Percentiles rank a stretch among this genome's conserved stretches.
These are phyloP conservation scores for Aulographum hederae DNA, from an alignment of 2,329 filamentous ascomycete genomes.

Conservation along the genomic window DNA sequence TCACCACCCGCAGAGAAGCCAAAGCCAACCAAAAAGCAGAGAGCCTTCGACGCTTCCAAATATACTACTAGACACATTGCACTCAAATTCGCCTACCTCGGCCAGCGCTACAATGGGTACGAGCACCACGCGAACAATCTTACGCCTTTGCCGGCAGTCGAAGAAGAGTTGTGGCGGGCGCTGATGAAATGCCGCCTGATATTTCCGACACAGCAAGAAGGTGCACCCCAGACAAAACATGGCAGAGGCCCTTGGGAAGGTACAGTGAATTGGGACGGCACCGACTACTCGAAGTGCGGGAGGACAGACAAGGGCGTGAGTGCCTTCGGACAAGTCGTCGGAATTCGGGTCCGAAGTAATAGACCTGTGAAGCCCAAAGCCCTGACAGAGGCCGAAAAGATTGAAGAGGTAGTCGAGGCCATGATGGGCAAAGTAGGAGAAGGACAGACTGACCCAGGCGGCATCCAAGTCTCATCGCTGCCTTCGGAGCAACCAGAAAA, in stretches of 20 bases:
- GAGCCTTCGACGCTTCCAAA: conserved; percentile 55
- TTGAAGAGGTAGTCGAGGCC: not conserved
- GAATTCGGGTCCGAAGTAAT: conserved; percentile 64
- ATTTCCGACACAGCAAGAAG: conserved; percentile 30
- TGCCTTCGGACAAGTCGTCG: conserved; percentile 91
- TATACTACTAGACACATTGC: conserved; percentile 76
- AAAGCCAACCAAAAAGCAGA: conserved; percentile 10
- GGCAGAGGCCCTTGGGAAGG: conserved; percentile 12
- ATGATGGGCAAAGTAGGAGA: not conserved
- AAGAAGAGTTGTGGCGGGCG: conserved; percentile 88
- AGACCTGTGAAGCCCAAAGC: conserved; percentile 31
- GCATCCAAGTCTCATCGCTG: conserved; percentile 5
- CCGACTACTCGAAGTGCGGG: conserved; percentile 88
- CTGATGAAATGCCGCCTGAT: conserved; percentile 69
- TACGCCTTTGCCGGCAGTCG: conserved; percentile 61
- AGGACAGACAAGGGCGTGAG: conserved; percentile 86
- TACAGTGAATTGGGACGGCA: conserved; percentile 58
- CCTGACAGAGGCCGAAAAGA: not conserved
- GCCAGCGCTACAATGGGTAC: conserved; percentile 80
- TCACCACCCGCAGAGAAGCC: conserved; percentile 1
- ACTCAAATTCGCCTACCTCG: conserved; percentile 84
- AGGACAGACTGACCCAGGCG: not conserved
- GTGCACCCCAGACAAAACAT: conserved; percentile 14
- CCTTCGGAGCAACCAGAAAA: conserved; percentile 16
- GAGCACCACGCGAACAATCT: conserved; percentile 62